Base-by-base conservation (phyloP, 1,284 basidiomycete genomes). In the Schizopora paradoxa region DNA sequence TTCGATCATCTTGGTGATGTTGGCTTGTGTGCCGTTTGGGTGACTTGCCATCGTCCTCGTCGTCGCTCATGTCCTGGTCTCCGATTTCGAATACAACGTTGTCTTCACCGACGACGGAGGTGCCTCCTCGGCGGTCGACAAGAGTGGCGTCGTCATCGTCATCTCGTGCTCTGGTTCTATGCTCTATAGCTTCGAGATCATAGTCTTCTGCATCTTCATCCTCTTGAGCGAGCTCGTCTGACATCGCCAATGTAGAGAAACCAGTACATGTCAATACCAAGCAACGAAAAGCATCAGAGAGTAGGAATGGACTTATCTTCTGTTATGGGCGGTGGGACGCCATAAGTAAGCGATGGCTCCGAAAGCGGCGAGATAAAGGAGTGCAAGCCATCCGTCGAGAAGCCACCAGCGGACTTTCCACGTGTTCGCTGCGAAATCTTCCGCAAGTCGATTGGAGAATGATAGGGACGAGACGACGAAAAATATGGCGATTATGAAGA, bases 351-450 rank as follows among this genome's bases (percentile, higher is more conserved):
- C 82, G 52, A 98, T 91, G 6, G 79, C 71, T 37, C 73, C 67
- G 63, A 99, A 98, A 36, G 86, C 82, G 26, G 73, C 66, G 40
- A 93, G 76, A 62, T 92, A 96, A 27, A 96, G 79, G 23, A 92
- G 70, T 1, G 87, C 80, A 23, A 98, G 75, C 75, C 91, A 97
- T n/a, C 93, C 96, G 58, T 99, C 96, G 34, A 99, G 75, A 11
- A 99, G 69, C 79, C 93, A 91, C 96, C 96, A 99, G 41, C 94
- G 81, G 43, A 82, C 79, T 53, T 77, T 78, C 95, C 95, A 99
- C n/a, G 91, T 89, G 52, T 86, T 84, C 1, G 94, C 88, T 5
- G 90, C 86, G 60, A 95, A 98, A 60, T 95, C 91, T 76, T 96
- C 91, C 6, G 89, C 86, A 14, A 91, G 69, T 41, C 93, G 81